Evolutionary conservation across 1,284 basidiomycete genomes (phyloP).

Genomic region (Tilletia horrida): DNA sequence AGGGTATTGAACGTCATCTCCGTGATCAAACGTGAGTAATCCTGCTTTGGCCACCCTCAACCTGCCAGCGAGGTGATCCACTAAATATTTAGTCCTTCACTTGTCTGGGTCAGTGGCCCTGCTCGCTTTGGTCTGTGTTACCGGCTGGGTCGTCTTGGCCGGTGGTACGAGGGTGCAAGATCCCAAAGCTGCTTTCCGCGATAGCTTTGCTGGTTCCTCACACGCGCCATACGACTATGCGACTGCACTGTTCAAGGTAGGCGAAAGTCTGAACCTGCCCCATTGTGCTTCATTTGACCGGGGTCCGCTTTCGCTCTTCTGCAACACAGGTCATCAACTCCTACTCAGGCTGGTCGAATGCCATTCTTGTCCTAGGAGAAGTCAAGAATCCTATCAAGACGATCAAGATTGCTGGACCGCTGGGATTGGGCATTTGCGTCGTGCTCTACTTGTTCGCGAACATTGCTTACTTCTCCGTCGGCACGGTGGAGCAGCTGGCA

Average conservation of each 20-base stretch:
- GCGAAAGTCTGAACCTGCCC: not conserved
- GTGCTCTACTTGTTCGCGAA: conserved; percentile 60
- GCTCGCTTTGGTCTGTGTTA: conserved; percentile 59
- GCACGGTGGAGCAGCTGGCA: conserved; percentile 60
- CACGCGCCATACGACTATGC: conserved; percentile 51
- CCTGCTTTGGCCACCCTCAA: not conserved
- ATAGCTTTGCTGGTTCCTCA: conserved; percentile 61
- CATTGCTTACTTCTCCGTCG: conserved; percentile 58
- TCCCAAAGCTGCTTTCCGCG: conserved; percentile 59
- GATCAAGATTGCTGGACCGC: conserved; percentile 62
- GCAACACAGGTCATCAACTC: conserved; percentile 45
- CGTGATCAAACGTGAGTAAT: conserved; percentile 59
- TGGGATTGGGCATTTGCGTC: conserved; percentile 60
- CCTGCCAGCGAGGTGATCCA: not conserved
- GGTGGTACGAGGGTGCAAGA: conserved; percentile 55
- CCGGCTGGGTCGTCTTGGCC: conserved; percentile 62
- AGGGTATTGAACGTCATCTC: conserved; percentile 67
- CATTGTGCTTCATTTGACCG: too few relatives aligned
- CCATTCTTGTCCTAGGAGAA: conserved; percentile 63
- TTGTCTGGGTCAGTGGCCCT: conserved; percentile 57
- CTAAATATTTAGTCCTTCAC: not conserved
- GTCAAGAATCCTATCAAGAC: conserved; percentile 59
- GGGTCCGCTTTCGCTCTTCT: too few relatives aligned
- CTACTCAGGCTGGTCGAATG: conserved; percentile 63
- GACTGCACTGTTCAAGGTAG: conserved; percentile 27